phyloP scores from a whole-genome alignment of 768 basidiomycete genomes.

The Megacollybia marginata region DNA sequence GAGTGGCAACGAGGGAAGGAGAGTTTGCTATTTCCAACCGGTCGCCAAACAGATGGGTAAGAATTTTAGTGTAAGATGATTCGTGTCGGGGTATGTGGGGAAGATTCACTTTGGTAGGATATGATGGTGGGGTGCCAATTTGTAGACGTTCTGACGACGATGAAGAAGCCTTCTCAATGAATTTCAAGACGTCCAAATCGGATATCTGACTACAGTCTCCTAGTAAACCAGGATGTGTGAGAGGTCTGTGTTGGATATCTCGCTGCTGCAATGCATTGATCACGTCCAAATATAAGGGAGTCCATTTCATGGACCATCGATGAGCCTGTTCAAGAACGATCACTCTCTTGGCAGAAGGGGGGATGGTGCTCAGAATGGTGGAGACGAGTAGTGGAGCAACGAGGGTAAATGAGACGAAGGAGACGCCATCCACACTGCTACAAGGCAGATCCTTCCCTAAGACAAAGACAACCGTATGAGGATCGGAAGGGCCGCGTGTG shows the following conservation, averaged over 20 bases:
- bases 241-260: constrained; percentile 37
- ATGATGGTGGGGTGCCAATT: constrained; percentile 33
- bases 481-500: constrained; percentile 42
- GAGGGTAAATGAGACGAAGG: constrained; percentile 59
- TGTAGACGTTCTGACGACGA: constrained; percentile 35
- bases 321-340: constrained; percentile 57
- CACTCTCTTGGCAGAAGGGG: constrained; percentile 37
- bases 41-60: constrained; percentile 71
- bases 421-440: constrained; percentile 45
- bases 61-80: constrained; percentile 83
- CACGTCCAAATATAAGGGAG: constrained; percentile 58
- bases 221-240: constrained; percentile 57
- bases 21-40: constrained; percentile 83
- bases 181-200: constrained; percentile 38
- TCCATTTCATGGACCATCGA: constrained; percentile 48
- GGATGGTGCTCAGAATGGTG: constrained; percentile 35
- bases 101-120: constrained; percentile 20
- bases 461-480: constrained; percentile 63
- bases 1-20: constrained; percentile 59
- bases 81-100: constrained; percentile 88
- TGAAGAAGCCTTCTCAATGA: constrained; percentile 37
- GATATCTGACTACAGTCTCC: constrained; percentile 37
- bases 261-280: constrained; percentile 51
- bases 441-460: constrained; percentile 47
- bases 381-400: constrained; percentile 63